Evolutionary conservation across 129 eudicot species (phyloP).

Genomic region (Cynara cardunculus): DNA sequence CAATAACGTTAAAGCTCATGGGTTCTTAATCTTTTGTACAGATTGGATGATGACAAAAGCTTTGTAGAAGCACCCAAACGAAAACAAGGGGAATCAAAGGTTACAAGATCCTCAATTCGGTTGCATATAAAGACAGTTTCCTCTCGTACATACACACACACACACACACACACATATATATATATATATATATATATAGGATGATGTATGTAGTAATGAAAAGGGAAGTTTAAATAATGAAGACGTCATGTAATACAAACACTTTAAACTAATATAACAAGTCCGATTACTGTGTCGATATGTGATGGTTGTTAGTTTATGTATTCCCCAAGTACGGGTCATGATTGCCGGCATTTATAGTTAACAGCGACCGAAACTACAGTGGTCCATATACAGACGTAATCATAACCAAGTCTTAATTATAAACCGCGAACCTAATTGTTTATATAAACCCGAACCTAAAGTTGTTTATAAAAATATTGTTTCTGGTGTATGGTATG

Average conservation of each 20-base stretch:
- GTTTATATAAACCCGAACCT: background rate
- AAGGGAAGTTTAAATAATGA: constrained; percentile 13
- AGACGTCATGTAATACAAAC: background rate
- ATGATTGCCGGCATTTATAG: constrained; percentile 30
- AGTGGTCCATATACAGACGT: background rate
- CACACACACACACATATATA: too few species aligned
- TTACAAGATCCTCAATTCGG: constrained; percentile 41
- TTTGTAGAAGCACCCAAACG: constrained; percentile 15
- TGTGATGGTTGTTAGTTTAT: background rate
- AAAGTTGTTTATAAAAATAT: background rate
- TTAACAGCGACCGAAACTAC: background rate
- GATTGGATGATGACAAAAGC: constrained; percentile 32
- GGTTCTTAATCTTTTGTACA: background rate
- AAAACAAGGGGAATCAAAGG: constrained; percentile 40
- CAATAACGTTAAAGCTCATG: background rate
- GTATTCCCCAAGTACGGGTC: constrained; percentile 9
- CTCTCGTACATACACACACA: too few species aligned
- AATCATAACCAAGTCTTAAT: background rate
- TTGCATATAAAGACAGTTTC: constrained; percentile 35
- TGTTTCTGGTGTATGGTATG: background rate
- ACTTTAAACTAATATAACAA: background rate
- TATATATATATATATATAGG: background rate
- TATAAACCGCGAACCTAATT: background rate
- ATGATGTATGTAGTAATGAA: constrained; percentile 15
- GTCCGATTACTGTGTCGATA: background rate